A percentile compares a stretch with the other conserved stretches of the same genome.
Evolutionary conservation across 2,329 filamentous ascomycete species (phyloP).

Genomic region (Beauveria sp.): DNA sequence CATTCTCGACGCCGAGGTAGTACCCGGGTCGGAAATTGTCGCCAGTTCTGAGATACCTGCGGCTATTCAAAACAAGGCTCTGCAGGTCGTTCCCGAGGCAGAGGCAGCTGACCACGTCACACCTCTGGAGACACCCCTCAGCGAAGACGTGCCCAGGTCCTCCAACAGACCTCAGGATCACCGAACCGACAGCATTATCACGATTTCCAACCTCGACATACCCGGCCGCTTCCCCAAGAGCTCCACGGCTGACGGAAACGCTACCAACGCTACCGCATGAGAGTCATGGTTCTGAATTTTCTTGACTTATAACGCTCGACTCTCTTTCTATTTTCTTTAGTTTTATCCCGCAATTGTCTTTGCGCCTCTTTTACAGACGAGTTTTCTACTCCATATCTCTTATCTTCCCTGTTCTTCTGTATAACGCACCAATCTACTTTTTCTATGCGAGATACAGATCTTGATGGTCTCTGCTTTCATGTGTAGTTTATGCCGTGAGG

Average conservation of each 20-base stretch:
- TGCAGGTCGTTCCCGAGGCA: constrained; percentile 14
- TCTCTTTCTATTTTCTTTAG: constrained; percentile 1
- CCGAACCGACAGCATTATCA: constrained; percentile 39
- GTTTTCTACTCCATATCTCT: constrained; percentile 3
- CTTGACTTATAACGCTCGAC: constrained; percentile 1
- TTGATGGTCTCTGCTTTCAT: neutral
- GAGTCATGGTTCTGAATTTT: constrained; percentile 34
- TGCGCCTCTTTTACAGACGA: neutral
- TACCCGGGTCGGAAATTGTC: neutral
- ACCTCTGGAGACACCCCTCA: constrained; percentile 6
- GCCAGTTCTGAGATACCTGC: neutral
- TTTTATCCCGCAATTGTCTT: neutral
- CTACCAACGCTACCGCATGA: constrained; percentile 39
- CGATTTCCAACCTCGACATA: constrained; percentile 59
- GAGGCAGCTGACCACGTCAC: constrained; percentile 12
- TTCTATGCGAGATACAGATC: constrained; percentile 7
- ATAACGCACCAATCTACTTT: constrained; percentile 1
- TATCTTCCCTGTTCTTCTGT: neutral
- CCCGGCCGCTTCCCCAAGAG: constrained; percentile 57
- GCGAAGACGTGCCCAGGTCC: constrained; percentile 10
- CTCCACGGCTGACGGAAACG: constrained; percentile 36
- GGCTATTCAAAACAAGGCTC: neutral
- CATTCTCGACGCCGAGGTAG: neutral
- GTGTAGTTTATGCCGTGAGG: neutral
- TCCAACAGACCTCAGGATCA: constrained; percentile 15